Conservation (phyloP, 2,329 filamentous ascomycete genomes). For the Simplicillium aogashimaense region DNA sequence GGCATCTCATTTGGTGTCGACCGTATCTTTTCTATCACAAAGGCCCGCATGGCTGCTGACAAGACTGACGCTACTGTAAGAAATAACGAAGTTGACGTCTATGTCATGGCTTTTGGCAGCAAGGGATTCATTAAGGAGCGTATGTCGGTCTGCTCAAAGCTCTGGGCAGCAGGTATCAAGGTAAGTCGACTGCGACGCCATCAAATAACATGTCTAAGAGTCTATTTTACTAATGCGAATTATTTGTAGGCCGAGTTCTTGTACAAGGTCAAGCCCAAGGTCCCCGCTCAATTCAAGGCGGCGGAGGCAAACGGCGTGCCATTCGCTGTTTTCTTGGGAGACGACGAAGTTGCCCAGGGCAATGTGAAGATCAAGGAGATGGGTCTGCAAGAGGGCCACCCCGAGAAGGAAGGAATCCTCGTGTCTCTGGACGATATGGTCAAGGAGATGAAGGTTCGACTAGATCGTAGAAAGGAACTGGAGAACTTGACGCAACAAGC, state of each 20-base stretch:
- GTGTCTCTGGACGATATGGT: slow-evolving; percentile 56
- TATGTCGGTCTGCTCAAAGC: slow-evolving; percentile 63
- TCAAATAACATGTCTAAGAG: background rate
- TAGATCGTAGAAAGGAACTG: slow-evolving; percentile 31
- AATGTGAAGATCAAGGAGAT: slow-evolving; percentile 80
- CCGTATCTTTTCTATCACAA: slow-evolving; percentile 87
- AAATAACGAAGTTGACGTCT: slow-evolving; percentile 76
- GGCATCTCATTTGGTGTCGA: slow-evolving; percentile 86
- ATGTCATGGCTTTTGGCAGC: slow-evolving; percentile 88
- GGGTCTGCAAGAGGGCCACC: slow-evolving; percentile 67
- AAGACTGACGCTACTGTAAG: slow-evolving; percentile 39
- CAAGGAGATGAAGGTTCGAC: slow-evolving; percentile 45
- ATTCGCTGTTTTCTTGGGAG: slow-evolving; percentile 80
- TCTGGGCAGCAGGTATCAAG: slow-evolving; percentile 87
- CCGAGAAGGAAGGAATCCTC: slow-evolving; percentile 80
- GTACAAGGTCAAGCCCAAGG: slow-evolving; percentile 84
- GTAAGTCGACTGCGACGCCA: slow-evolving; percentile 23
- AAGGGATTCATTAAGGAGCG: slow-evolving; percentile 79
- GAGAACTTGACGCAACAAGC: slow-evolving; percentile 32
- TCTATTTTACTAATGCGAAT: slow-evolving; percentile 1
- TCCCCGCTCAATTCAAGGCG: slow-evolving; percentile 82
- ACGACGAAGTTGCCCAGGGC: slow-evolving; percentile 76
- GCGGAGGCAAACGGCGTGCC: slow-evolving; percentile 73
- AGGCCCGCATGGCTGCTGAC: slow-evolving; percentile 60
- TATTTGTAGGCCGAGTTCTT: slow-evolving; percentile 63